Conservation (phyloP, 331 rosid genomes). For the Ulmus americana region DNA sequence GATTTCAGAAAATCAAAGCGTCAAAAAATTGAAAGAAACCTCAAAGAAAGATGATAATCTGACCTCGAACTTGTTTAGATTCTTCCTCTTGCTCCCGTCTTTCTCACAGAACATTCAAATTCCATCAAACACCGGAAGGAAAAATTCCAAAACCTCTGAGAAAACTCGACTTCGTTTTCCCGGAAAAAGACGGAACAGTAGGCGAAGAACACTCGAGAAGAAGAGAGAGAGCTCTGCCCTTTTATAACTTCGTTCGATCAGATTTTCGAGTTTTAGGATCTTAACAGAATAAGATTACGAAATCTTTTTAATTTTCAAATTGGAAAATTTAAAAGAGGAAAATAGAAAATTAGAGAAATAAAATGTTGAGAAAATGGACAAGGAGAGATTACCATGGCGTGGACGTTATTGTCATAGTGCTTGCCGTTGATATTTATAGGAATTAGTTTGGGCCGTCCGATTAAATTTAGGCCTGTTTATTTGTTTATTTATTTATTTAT, state of each 20-base stretch:
- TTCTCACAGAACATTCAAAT: conserved; percentile 1
- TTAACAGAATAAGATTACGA: conserved; percentile 27
- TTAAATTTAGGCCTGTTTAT: not conserved
- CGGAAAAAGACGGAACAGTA: conserved; percentile 2
- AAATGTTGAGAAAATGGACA: not conserved
- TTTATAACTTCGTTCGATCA: conserved; percentile 22
- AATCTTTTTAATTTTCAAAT: conserved; percentile 4
- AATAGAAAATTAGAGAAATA: not conserved
- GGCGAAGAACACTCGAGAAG: not conserved
- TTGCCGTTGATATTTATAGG: conserved; percentile 17
- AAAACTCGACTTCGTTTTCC: not conserved
- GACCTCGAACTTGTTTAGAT: conserved; percentile 14
- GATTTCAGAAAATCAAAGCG: too few species aligned
- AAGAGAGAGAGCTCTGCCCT: conserved; percentile 13
- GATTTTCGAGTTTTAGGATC: conserved; percentile 44
- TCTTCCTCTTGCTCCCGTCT: conserved; percentile 4
- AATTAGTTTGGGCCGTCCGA: conserved; percentile 23
- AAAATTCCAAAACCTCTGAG: not conserved
- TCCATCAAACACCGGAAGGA: conserved; percentile 18
- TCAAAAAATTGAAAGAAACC: too few species aligned
- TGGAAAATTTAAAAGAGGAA: conserved; percentile 6
- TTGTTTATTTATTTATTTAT: not conserved
- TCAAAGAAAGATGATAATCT: conserved; percentile 4
- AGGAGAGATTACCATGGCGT: conserved; percentile 4
- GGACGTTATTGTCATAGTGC: conserved; percentile 22